phyloP scores from a whole-genome alignment of 2,329 filamentous ascomycete genomes.

The Phaeosphaeria sp. region DNA sequence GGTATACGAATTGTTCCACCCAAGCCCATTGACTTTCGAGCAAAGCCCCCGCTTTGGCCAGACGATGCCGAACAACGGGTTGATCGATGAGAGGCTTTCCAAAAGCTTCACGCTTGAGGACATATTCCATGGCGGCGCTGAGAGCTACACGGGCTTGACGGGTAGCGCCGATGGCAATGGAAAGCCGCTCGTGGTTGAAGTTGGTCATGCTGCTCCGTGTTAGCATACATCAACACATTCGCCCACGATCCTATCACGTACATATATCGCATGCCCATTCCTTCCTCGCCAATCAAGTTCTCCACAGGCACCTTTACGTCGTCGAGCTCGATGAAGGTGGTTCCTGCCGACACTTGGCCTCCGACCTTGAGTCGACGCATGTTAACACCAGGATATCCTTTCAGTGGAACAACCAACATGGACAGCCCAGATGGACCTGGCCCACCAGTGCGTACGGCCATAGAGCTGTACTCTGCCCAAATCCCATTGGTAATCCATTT shows the following conservation, averaged over 20 bases:
- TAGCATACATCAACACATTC: background rate
- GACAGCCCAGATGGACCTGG: slow-evolving; percentile 68
- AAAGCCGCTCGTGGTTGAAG: slow-evolving; percentile 79
- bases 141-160: slow-evolving; percentile 68
- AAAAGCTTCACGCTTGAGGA: slow-evolving; percentile 71
- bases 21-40: slow-evolving; percentile 75
- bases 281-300: slow-evolving; percentile 74
- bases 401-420: slow-evolving; percentile 73
- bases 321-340: slow-evolving; percentile 77
- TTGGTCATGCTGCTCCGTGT: slow-evolving; percentile 64
- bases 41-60: slow-evolving; percentile 72
- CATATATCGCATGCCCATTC: slow-evolving; percentile 74
- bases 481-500: slow-evolving; percentile 71
- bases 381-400: slow-evolving; percentile 68
- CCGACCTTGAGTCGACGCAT: slow-evolving; percentile 72
- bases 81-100: slow-evolving; percentile 74
- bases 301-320: slow-evolving; percentile 74
- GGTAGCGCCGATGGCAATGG: slow-evolving; percentile 69
- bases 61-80: slow-evolving; percentile 74
- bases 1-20: slow-evolving; percentile 74
- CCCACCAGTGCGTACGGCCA: slow-evolving; percentile 76
- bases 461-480: slow-evolving; percentile 71
- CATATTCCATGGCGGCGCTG: slow-evolving; percentile 66
- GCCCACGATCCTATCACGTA: slow-evolving; percentile 1
- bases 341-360: slow-evolving; percentile 70